Percentiles rank a stretch among this genome's conserved stretches.
These are phyloP conservation scores for Calonectria pteridis DNA, from an alignment of 2,329 filamentous ascomycete species.

Conservation along the genomic window DNA sequence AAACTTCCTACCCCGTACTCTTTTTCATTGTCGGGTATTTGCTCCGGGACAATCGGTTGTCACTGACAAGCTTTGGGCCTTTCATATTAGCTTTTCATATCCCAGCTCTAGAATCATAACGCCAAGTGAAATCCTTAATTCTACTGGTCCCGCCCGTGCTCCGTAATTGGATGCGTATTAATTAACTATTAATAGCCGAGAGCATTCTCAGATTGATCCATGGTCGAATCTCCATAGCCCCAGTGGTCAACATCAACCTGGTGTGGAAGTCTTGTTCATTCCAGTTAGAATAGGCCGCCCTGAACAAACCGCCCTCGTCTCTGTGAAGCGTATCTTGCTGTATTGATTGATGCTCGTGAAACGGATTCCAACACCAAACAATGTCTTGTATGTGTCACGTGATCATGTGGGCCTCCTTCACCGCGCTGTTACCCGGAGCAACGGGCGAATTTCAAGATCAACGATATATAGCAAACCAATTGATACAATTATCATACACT, in stretches of 20 bases:
- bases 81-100: background rate
- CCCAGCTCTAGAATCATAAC: background rate
- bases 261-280: background rate
- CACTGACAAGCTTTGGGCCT: background rate
- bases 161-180: background rate
- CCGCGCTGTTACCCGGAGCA: constrained; percentile 17
- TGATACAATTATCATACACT: background rate
- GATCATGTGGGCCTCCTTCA: background rate
- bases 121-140: background rate
- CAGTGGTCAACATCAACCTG: background rate
- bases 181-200: background rate
- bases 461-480: background rate
- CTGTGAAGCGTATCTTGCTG: background rate
- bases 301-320: background rate
- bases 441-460: background rate
- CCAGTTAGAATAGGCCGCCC: background rate
- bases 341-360: background rate
- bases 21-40: background rate
- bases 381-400: constrained; percentile 1
- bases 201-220: constrained; percentile 1
- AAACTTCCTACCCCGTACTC: background rate
- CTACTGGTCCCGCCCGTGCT: background rate
- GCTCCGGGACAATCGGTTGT: constrained; percentile 14
- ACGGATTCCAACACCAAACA: background rate
- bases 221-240: background rate